Evolutionary conservation across 2,329 filamentous ascomycete species (phyloP).

Genomic region (Fusarium sp.): DNA sequence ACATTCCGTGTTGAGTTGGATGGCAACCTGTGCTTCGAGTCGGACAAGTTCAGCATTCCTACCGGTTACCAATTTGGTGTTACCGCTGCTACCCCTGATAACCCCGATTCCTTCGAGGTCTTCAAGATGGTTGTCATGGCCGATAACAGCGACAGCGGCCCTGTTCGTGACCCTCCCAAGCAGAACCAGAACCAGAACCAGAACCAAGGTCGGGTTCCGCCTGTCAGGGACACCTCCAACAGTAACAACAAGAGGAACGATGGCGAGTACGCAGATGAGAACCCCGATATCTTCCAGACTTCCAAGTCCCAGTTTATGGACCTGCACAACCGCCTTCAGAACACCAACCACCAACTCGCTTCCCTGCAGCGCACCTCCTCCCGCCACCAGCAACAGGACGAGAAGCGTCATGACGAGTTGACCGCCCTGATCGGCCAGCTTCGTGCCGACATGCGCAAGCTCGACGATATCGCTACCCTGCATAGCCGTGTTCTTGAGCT

Average conservation of each 20-base stretch:
- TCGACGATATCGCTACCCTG: constrained; percentile 59
- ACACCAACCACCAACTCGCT: constrained; percentile 74
- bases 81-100: constrained; percentile 88
- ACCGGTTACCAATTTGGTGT: constrained; percentile 86
- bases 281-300: constrained; percentile 59
- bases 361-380: constrained; percentile 69
- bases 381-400: constrained; percentile 60
- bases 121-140: constrained; percentile 85
- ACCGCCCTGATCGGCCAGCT: constrained; percentile 60
- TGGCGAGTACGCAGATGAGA: constrained; percentile 59
- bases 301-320: constrained; percentile 79
- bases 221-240: constrained; percentile 37
- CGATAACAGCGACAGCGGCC: constrained; percentile 52
- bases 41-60: constrained; percentile 81
- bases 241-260: constrained; percentile 46
- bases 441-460: constrained; percentile 56
- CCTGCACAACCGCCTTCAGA: constrained; percentile 84
- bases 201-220: constrained; percentile 20
- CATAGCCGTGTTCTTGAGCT: constrained; percentile 62
- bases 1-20: constrained; percentile 85
- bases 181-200: constrained; percentile 31
- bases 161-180: constrained; percentile 43
- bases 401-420: constrained; percentile 68
- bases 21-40: constrained; percentile 84
- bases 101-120: constrained; percentile 92